Base-by-base conservation (phyloP, 140 eudicot species). In the Senecio squalidus region DNA sequence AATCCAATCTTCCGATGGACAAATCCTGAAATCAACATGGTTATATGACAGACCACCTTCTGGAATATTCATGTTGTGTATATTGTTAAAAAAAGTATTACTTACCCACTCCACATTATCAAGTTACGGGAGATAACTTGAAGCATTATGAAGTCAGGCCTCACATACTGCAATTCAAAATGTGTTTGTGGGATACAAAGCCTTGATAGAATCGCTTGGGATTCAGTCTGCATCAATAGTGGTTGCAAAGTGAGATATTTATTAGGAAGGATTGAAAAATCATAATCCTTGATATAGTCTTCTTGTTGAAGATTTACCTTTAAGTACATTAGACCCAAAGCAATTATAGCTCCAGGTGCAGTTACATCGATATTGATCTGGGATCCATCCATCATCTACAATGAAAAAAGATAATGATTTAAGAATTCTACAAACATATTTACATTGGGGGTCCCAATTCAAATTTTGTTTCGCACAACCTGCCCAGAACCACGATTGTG, bases 121-220 rank as follows among this genome's bases (percentile, higher is more conserved):
- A 92, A 75, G 74, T 86, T 92, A 64, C 87, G 95, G 34, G 98
- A 95, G 66, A 92, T 87, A 59, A 87, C 95, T 58, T 84, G 83
- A 39, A 92, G 95, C 98, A 92, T 72, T 50, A 92, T 82, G 78
- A 92, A 87, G 66, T 92, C 98, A 16, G 98, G 95, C 72, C 98
- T 81, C 73, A 87, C 86, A 47, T 84, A 87, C 65, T 87, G 96
- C 86, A 92, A 73, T 34, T 87, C 96, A 62, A 84, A 92, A 70
- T 65, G 84, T 9, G 96, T 87, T 53, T 64, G 87, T 10, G 98
- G 98, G 61, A 87, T 80, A 45, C 83, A 74, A 55, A 92, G 95
- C 72, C 89, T 75, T 57, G 98, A 81, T 43, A 70, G 79, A 39
- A 92, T 69, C 66, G 70, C 64, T 76, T 84, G 81, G 18, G 96